A percentile compares a stretch with the other conserved stretches of the same genome.
These are phyloP conservation scores for Ophiognomonia clavigignenti-juglandacearum DNA, from an alignment of 2,329 filamentous ascomycete species.

Conservation along the genomic window DNA sequence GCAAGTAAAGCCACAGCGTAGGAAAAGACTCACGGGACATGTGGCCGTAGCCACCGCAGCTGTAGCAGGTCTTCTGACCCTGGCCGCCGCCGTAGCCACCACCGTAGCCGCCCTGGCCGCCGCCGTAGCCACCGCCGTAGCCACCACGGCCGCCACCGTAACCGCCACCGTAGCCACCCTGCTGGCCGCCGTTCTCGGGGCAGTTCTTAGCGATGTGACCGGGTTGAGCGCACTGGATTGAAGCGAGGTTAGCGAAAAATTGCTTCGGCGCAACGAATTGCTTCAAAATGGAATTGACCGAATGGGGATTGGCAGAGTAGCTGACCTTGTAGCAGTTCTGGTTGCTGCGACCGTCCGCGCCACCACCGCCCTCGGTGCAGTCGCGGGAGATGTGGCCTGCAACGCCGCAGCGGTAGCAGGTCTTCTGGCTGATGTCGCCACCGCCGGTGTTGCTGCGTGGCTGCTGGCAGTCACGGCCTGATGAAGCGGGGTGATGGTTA, in stretches of 20 bases:
- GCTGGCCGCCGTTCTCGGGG: constrained; percentile 51
- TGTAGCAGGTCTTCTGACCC: constrained; percentile 85
- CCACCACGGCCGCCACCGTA: constrained; percentile 43
- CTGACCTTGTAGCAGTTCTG: constrained; percentile 81
- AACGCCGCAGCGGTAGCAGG: constrained; percentile 75
- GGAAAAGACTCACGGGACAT: constrained; percentile 67
- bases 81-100: constrained; percentile 32
- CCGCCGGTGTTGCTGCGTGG: constrained; percentile 7
- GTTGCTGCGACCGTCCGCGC: constrained; percentile 39
- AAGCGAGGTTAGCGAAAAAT: constrained; percentile 5
- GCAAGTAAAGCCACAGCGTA: neutral
- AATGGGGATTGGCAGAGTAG: no score
- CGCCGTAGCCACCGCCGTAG: no score
- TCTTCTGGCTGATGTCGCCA: constrained; percentile 73
- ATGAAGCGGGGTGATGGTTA: neutral
- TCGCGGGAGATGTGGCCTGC: constrained; percentile 90
- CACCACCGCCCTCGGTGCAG: constrained; percentile 54
- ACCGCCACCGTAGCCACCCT: constrained; percentile 38
- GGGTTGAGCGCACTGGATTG: constrained; percentile 72
- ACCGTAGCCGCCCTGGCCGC: constrained; percentile 23
- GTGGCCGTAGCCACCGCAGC: constrained; percentile 93
- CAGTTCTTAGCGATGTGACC: constrained; percentile 96
- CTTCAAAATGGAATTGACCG: no score
- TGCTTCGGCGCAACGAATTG: constrained; percentile 67
- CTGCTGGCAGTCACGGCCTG: constrained; percentile 85